These are phyloP conservation scores for Claviceps purpurea DNA, from an alignment of 2,329 filamentous ascomycete species.

Conservation along the genomic window DNA sequence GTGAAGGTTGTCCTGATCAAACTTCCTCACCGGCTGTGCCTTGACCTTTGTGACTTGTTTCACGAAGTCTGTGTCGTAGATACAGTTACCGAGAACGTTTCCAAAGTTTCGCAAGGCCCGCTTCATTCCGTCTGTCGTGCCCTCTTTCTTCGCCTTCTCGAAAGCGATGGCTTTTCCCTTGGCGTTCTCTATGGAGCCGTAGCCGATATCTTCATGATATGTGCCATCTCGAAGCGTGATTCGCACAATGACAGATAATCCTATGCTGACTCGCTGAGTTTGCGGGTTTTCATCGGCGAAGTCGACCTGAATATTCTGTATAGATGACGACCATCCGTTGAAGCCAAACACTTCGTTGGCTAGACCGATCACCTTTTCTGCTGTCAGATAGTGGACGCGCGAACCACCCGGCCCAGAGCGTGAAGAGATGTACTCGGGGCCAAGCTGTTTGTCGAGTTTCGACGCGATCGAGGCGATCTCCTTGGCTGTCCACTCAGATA, in stretches of 20 bases:
- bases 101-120: slow-evolving; percentile 82
- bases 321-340: slow-evolving; percentile 95
- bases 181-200: slow-evolving; percentile 91
- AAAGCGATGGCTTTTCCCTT: slow-evolving; percentile 92
- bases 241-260: slow-evolving; percentile 78
- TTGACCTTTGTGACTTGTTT: slow-evolving; percentile 85
- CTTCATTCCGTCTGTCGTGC: slow-evolving; percentile 88
- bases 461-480: slow-evolving; percentile 81
- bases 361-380: slow-evolving; percentile 89
- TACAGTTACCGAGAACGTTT: slow-evolving; percentile 93
- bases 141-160: slow-evolving; percentile 98
- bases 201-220: slow-evolving; percentile 96
- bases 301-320: slow-evolving; percentile 88
- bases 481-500: slow-evolving; percentile 74
- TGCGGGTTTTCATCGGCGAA: slow-evolving; percentile 80
- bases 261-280: slow-evolving; percentile 68
- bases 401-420: slow-evolving; percentile 70
- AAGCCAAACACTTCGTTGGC: slow-evolving; percentile 95
- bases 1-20: slow-evolving; percentile 67
- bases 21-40: slow-evolving; percentile 55
- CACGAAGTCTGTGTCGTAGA: slow-evolving; percentile 94
- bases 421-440: slow-evolving; percentile 88
- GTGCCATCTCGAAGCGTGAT: slow-evolving; percentile 86
- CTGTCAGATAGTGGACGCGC: slow-evolving; percentile 87
- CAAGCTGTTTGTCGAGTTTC: slow-evolving; percentile 82